Base-by-base conservation (phyloP, 1,284 basidiomycete genomes). In the Pseudozyma tsukubaensis region DNA sequence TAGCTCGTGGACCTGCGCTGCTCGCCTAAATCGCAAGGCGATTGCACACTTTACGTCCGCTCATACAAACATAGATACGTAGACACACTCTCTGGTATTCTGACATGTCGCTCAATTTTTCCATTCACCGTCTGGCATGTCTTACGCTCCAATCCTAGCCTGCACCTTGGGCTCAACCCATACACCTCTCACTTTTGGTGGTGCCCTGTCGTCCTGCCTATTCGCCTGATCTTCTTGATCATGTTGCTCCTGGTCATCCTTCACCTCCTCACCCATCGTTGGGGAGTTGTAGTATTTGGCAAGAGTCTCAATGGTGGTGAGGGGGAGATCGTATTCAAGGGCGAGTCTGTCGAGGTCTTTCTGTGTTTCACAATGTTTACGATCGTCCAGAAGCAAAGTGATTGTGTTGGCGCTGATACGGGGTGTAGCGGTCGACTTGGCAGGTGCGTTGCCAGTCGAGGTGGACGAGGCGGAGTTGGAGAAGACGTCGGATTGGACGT, bases 251-350 rank as follows among this genome's bases (percentile, higher is more conserved):
- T 68, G 24, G 24, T 29, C 68, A 19, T 76, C 69, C n/a, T 52
- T 42, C 19, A 72, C 50, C 45, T 76, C 60, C 16, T 75, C 76
- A 34, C 72, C 72, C 59, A 78, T 64, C 21, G 73, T 78, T 1
- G 76, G 76, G 0, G 66, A 72, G 59, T 72, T 78, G 61, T 68
- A 66, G 61, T 68, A 69, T 35, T 56, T 56, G 10, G 62, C 67
- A 35, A 78, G 51, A 18, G 44, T 32, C 51, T 71, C 67, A 47
- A 78, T 72, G 19, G 63, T 60, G 4, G 47, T 47, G 14, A 76
- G 37, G 1, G 66, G 58, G 12, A 78, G 59, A 42, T 78, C 76
- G 67, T 76, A 78, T 34, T 76, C 76, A 12, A 72, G 37, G 3
- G 76, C 72, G 3, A 78, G 58, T 6, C 47, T 35, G 21, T 76